Percentiles rank a stretch among this genome's conserved stretches.
Evolutionary conservation across 371 early-diverging fungal genomes (phyloP).

Genomic region (Circinella umbellata): DNA sequence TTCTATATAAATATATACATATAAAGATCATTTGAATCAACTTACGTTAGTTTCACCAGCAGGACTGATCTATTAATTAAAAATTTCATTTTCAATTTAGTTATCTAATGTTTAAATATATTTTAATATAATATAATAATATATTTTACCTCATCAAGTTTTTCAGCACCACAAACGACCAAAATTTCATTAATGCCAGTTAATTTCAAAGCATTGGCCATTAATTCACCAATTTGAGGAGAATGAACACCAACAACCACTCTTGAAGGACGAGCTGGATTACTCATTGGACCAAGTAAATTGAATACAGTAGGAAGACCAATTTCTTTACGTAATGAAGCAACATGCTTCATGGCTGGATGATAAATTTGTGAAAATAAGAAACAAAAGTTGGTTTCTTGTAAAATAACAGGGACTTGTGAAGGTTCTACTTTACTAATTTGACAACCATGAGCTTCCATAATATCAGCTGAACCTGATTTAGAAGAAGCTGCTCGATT

Average conservation of each 20-base stretch:
- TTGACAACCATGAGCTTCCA: conserved; percentile 84
- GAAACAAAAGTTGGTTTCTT: conserved; percentile 85
- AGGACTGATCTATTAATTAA: conserved; percentile 65
- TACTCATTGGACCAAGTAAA: conserved; percentile 91
- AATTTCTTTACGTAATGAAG: conserved; percentile 81
- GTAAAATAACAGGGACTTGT: conserved; percentile 67
- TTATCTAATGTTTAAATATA: neutral
- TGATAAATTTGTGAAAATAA: conserved; percentile 92
- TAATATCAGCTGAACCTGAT: conserved; percentile 94
- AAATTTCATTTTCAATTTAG: neutral
- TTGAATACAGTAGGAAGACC: conserved; percentile 95
- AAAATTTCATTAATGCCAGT: conserved; percentile 80
- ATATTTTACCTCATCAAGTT: conserved; percentile 78
- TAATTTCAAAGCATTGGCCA: conserved; percentile 84
- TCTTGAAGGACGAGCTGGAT: conserved; percentile 85
- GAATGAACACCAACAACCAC: conserved; percentile 92
- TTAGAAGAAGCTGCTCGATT: conserved; percentile 93
- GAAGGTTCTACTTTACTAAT: conserved; percentile 71
- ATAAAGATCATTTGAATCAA: neutral
- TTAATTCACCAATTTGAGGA: conserved; percentile 73
- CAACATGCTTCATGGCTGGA: conserved; percentile 89
- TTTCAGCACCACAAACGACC: conserved; percentile 86
- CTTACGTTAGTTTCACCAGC: conserved; percentile 75
- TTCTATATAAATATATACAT: neutral
- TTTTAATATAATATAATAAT: neutral